Evolutionary conservation across 352 stramenopile genomes (phyloP).

Genomic region (Halophytophthora polymorphica): DNA sequence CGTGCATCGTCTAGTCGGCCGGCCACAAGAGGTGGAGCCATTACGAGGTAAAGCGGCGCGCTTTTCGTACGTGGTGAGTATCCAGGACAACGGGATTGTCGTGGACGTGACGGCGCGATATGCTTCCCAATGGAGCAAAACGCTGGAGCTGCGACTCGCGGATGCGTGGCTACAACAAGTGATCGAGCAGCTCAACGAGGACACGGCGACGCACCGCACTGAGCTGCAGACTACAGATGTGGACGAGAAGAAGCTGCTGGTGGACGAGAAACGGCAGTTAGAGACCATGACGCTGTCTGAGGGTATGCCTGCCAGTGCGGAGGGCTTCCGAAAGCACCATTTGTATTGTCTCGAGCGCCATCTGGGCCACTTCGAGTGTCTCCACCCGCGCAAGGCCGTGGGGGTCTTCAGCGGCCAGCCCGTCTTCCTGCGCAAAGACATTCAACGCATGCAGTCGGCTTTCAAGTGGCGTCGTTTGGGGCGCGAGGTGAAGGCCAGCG

Average conservation of each 20-base stretch:
- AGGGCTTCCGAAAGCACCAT: constrained; percentile 77
- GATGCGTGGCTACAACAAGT: constrained; percentile 48
- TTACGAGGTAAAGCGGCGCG: constrained; percentile 42
- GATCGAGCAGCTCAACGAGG: constrained; percentile 41
- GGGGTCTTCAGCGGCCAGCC: constrained; percentile 76
- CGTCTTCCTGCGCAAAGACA: constrained; percentile 62
- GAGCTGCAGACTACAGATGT: neutral
- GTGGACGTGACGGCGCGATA: constrained; percentile 72
- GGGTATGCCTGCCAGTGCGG: constrained; percentile 71
- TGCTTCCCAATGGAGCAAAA: constrained; percentile 62
- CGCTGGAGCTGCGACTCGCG: constrained; percentile 41
- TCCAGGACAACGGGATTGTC: constrained; percentile 44
- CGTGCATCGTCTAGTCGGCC: constrained; percentile 39
- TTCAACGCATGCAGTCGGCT: constrained; percentile 52
- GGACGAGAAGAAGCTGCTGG: constrained; percentile 16
- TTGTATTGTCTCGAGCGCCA: constrained; percentile 79
- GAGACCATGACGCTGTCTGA: constrained; percentile 43
- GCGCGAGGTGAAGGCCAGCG: constrained; percentile 50
- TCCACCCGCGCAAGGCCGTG: constrained; percentile 66
- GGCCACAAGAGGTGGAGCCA: constrained; percentile 44
- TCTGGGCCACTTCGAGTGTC: constrained; percentile 53
- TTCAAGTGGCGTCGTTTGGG: constrained; percentile 73
- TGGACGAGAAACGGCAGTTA: constrained; percentile 32
- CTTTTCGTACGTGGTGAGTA: constrained; percentile 62
- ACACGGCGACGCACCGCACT: constrained; percentile 1